Percentiles rank a stretch among this genome's conserved stretches.
Evolutionary conservation across 2,329 filamentous ascomycete species (phyloP).

Genomic region (Delphinella strobiligena): DNA sequence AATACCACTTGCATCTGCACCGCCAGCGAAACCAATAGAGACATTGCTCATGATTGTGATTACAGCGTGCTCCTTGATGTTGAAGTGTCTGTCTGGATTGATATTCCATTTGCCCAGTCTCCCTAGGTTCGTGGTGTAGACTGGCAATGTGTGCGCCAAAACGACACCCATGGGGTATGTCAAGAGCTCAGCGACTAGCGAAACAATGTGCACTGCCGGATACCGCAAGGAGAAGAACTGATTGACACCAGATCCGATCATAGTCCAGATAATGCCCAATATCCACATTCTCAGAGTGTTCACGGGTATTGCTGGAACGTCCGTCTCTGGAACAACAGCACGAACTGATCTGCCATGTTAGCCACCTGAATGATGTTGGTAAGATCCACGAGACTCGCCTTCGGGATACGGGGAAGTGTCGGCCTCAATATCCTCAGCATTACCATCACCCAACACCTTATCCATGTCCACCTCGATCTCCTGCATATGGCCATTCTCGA

Average conservation of each 20-base stretch:
- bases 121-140: slow-evolving; percentile 40
- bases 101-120: slow-evolving; percentile 23
- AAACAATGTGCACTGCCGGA: slow-evolving; percentile 79
- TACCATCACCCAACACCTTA: slow-evolving; percentile 36
- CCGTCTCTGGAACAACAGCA: slow-evolving; percentile 52
- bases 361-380: not conserved
- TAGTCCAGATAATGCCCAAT: slow-evolving; percentile 46
- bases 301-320: slow-evolving; percentile 49
- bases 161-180: slow-evolving; percentile 72
- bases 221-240: slow-evolving; percentile 82
- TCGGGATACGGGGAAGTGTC: slow-evolving; percentile 51
- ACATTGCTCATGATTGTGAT: slow-evolving; percentile 36
- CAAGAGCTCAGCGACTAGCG: slow-evolving; percentile 74
- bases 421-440: slow-evolving; percentile 15
- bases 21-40: slow-evolving; percentile 41
- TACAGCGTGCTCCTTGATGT: slow-evolving; percentile 27
- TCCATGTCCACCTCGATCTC: slow-evolving; percentile 25
- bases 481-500: slow-evolving; percentile 15
- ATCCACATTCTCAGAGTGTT: slow-evolving; percentile 55
- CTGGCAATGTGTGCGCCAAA: slow-evolving; percentile 61
- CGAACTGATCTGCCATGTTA: slow-evolving; percentile 29
- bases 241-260: slow-evolving; percentile 48
- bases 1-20: slow-evolving; percentile 38
- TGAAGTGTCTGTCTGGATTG: slow-evolving; percentile 18
- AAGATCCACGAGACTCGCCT: too few species aligned